Evolutionary conservation across 2,329 filamentous ascomycete genomes (phyloP), one percentile per base, ranked within the genome.

Genomic region (Fusarium subtropicale): DNA sequence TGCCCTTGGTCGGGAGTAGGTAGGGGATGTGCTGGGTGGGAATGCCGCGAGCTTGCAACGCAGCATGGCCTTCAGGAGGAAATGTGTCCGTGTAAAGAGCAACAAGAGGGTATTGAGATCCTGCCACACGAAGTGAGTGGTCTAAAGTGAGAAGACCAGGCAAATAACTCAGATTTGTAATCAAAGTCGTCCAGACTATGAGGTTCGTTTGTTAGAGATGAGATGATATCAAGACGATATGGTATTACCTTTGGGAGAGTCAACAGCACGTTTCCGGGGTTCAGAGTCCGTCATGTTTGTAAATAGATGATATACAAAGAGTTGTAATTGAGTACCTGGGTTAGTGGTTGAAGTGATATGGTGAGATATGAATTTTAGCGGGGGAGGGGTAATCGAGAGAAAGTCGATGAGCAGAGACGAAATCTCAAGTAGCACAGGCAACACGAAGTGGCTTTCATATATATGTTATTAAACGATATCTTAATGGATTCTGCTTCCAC

Each of bases 81-180:
- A 97, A 91, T 34, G 88, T 84, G 77, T 93, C 89, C 33, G 93
- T 97, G 81, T 96, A 95, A 44, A 97, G 87, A 5, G 90, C 93
- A 42, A 97, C 83, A 60, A 97, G 88, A 5, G 93, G 93, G 78
- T 96, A 97, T 54, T 86, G 86, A 16, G 91, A 90, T 22, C 82
- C 79, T 59, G 84, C 81, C 69, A 85, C 84, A 74, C 89, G 89
- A 72, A 97, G 88, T 45, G 91, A 92, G 80, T 92, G 88, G 76
- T 94, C 87, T 66, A 97, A 90, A 2, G 92, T 93, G 56, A 97
- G 85, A 52, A 97, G 90, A 47, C 94, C 94, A 8, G 91, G 86
- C 64, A 97, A 89, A 80, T 97, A 97, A 74, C 86, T 85, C 50
- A 88, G 89, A 81, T 96, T 97, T 63, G 93, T 97, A 77, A 97